Base-by-base conservation (phyloP, 2,329 filamentous ascomycete species). In the Herpotrichia juniperi region DNA sequence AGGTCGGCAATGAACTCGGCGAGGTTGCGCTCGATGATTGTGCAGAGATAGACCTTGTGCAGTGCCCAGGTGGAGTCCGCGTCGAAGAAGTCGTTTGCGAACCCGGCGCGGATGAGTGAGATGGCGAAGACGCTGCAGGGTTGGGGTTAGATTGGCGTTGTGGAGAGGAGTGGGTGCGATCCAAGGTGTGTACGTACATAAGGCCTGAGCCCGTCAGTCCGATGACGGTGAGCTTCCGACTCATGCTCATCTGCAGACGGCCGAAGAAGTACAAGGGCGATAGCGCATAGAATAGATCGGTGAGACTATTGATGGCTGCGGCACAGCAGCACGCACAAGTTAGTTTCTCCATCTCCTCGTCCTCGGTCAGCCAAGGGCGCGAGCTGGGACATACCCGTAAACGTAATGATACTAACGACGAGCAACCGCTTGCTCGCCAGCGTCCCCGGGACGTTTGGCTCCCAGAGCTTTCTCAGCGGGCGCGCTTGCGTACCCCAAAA, bases 1-100 rank as follows among this genome's bases (percentile, higher is more conserved):
- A 42, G 39, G 19, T 42, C 39, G 39, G 39, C 39, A 19, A 42
- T 26, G 39, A 42, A 21, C 39, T 42, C 24, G 7, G 39, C 39
- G 19, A 42, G 39, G 19, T 42, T 42, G 19, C 39, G 39, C 39
- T 42, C 39, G 10, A 42, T 19, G 19, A 42, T 42, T 12, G 39
- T 42, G 39, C 39, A 42, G 39, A 42, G 11, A 19, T 42, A 42
- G 39, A 42, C 39, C 22, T 19, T 42, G 10, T 19, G 17, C 39
- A 42, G 19, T 7, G 39, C 39, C 39, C 39, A 42, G 39, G 39
- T n/a, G 7, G 22, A 7, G 22, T 42, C 39, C 7, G 39, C 10
- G 39, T 42, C 17, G 11, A n/a, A n/a, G 39, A 26, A 42, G 17
- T 42, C 24, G 19, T 42, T 42, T 7, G 19, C 39, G 17, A 42